Evolutionary conservation across 2,329 filamentous ascomycete genomes (phyloP).

Genomic region (Stromatinia cepivora): DNA sequence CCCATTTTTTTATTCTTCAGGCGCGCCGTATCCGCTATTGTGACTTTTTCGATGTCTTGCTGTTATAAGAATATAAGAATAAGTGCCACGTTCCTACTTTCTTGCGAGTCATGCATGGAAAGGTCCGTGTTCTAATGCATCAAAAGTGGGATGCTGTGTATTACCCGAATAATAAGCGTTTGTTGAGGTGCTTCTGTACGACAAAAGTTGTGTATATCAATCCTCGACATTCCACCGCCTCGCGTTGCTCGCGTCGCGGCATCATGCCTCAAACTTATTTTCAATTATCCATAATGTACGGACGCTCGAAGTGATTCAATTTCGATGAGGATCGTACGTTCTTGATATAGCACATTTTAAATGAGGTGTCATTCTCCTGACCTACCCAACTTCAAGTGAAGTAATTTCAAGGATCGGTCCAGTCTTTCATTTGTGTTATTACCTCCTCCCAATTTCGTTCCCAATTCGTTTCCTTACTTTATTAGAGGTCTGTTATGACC

Average conservation of each 20-base stretch:
- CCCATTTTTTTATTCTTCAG: slow-evolving; percentile 20
- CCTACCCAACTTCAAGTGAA: slow-evolving; percentile 20
- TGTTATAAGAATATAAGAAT: slow-evolving; percentile 19
- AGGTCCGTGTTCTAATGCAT: slow-evolving; percentile 20
- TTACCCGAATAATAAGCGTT: slow-evolving; percentile 5
- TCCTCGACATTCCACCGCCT: slow-evolving; percentile 14
- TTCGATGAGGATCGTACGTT: background rate
- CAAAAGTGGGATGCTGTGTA: slow-evolving; percentile 21
- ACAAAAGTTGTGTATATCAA: slow-evolving; percentile 21
- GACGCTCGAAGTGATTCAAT: background rate
- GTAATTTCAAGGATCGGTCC: background rate
- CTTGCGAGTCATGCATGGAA: slow-evolving; percentile 24
- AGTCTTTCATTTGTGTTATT: background rate
- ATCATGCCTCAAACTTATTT: background rate
- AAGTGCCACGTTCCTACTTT: slow-evolving; percentile 16
- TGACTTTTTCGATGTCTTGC: slow-evolving; percentile 10
- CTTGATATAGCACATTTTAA: background rate
- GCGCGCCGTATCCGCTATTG: slow-evolving; percentile 22
- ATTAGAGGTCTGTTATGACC: slow-evolving; percentile 13
- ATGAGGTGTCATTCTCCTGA: slow-evolving; percentile 3
- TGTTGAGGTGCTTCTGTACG: slow-evolving; percentile 4
- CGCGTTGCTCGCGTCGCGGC: background rate
- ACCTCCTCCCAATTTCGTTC: background rate
- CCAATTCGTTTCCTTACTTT: background rate
- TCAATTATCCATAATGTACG: background rate